Percentiles rank a stretch among this genome's conserved stretches.
Conservation (phyloP, 768 basidiomycete species). For the Trametes gibbosa region DNA sequence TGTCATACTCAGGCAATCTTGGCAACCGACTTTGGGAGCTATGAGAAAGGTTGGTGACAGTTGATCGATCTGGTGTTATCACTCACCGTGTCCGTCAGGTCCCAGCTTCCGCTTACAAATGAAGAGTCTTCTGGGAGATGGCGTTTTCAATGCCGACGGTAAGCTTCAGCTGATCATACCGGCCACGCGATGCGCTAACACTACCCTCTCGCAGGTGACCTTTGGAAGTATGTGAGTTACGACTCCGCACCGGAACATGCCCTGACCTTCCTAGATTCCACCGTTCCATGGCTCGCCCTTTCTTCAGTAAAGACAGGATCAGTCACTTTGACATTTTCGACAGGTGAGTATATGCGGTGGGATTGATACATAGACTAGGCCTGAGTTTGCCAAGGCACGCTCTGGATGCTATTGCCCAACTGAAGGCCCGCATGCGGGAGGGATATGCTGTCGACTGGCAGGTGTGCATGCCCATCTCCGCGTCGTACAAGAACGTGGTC, state of each 20-base stretch:
- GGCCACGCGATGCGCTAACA: no score
- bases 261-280: slow-evolving; percentile 33
- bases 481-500: no score
- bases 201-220: slow-evolving; percentile 23
- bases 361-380: no score
- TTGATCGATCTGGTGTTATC: not conserved
- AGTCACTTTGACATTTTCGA: slow-evolving; percentile 42
- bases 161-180: not conserved
- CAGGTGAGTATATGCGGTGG: slow-evolving; percentile 3
- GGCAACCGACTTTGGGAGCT: slow-evolving; percentile 36
- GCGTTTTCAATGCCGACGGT: slow-evolving; percentile 43
- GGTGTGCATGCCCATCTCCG: slow-evolving; percentile 14
- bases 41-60: slow-evolving; percentile 32
- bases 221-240: slow-evolving; percentile 35
- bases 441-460: slow-evolving; percentile 44
- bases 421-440: slow-evolving; percentile 32
- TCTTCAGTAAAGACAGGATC: slow-evolving; percentile 40
- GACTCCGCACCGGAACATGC: no score
- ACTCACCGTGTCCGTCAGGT: not conserved
- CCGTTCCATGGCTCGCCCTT: slow-evolving; percentile 41
- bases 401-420: slow-evolving; percentile 31
- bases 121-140: slow-evolving; percentile 30
- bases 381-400: slow-evolving; percentile 24
- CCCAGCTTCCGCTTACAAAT: slow-evolving; percentile 30
- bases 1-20: slow-evolving; percentile 31